A percentile compares a stretch with the other conserved stretches of the same genome.
Evolutionary conservation across 495 filamentous ascomycete species (phyloP).

Genomic region (Lophium mytilinum): DNA sequence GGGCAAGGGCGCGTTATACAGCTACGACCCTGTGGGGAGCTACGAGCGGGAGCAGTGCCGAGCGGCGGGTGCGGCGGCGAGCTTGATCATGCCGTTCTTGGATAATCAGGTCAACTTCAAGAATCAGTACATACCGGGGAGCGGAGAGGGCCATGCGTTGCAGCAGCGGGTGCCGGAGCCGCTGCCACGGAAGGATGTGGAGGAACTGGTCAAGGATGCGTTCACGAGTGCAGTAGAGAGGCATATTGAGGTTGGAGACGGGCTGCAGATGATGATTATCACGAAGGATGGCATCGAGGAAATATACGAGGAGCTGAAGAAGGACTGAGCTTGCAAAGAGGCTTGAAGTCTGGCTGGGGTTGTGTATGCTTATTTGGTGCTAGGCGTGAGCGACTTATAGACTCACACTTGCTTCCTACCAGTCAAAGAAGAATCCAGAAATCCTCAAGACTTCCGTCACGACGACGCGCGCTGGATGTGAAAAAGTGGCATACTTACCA

Average conservation of each 20-base stretch:
- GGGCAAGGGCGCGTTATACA: constrained; percentile 88
- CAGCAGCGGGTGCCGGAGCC: constrained; percentile 57
- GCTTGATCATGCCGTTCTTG: constrained; percentile 96
- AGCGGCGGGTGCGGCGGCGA: constrained; percentile 88
- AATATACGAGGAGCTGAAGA: constrained; percentile 74
- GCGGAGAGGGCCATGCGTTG: constrained; percentile 73
- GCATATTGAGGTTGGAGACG: constrained; percentile 97
- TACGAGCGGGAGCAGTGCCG: constrained; percentile 95
- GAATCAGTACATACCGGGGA: constrained; percentile 93
- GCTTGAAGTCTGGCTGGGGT: background rate
- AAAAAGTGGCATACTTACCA: no score
- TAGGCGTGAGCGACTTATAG: no score
- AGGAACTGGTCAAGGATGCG: constrained; percentile 86
- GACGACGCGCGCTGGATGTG: no score
- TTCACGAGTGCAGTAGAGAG: constrained; percentile 97
- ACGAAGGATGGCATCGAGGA: constrained; percentile 85
- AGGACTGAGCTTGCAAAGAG: constrained; percentile 53
- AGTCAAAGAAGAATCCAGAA: no score
- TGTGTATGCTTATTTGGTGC: background rate
- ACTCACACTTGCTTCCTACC: no score
- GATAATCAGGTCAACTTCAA: constrained; percentile 99
- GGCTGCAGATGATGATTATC: constrained; percentile 89
- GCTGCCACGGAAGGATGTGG: constrained; percentile 63
- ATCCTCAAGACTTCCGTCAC: no score
- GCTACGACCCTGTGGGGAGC: constrained; percentile 93